Evolutionary conservation across 2,329 filamentous ascomycete genomes (phyloP).

Genomic region (Paecilomyces sp.): DNA sequence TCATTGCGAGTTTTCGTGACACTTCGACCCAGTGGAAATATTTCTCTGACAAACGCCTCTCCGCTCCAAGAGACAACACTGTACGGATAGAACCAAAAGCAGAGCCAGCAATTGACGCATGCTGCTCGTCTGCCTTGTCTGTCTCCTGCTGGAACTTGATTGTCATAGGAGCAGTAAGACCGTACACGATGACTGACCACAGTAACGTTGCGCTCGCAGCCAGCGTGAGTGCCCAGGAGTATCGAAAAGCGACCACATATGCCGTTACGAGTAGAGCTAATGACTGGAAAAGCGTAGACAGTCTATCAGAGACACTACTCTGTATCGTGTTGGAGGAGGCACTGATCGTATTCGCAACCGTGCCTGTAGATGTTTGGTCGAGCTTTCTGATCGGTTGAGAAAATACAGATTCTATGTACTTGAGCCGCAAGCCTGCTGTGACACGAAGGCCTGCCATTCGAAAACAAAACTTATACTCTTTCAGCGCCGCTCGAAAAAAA

Average conservation of each 20-base stretch:
- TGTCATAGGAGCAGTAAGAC: constrained; percentile 25
- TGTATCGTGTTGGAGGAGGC: constrained; percentile 48
- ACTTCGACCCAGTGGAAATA: constrained; percentile 32
- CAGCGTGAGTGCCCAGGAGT: constrained; percentile 47
- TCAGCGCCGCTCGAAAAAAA: constrained; percentile 2
- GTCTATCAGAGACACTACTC: constrained; percentile 47
- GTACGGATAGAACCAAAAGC: constrained; percentile 37
- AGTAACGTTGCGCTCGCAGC: constrained; percentile 42
- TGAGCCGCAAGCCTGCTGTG: constrained; percentile 43
- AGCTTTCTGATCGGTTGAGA: constrained; percentile 43
- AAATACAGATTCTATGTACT: constrained; percentile 45
- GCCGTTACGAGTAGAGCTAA: constrained; percentile 37
- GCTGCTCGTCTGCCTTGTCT: constrained; percentile 30
- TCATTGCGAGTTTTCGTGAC: constrained; percentile 23
- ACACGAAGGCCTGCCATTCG: constrained; percentile 45
- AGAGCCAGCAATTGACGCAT: constrained; percentile 35
- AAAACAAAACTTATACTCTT: constrained; percentile 33
- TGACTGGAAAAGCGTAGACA: constrained; percentile 38
- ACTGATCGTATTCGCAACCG: constrained; percentile 46
- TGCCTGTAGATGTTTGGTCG: constrained; percentile 44
- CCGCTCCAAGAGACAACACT: constrained; percentile 38
- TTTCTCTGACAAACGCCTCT: constrained; percentile 26
- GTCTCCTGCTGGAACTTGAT: constrained; percentile 25
- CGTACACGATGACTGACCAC: constrained; percentile 30
- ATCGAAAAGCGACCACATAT: constrained; percentile 46